These are phyloP conservation scores for Phytopythium vexans DNA, from an alignment of 352 stramenopile species.

Conservation along the genomic window DNA sequence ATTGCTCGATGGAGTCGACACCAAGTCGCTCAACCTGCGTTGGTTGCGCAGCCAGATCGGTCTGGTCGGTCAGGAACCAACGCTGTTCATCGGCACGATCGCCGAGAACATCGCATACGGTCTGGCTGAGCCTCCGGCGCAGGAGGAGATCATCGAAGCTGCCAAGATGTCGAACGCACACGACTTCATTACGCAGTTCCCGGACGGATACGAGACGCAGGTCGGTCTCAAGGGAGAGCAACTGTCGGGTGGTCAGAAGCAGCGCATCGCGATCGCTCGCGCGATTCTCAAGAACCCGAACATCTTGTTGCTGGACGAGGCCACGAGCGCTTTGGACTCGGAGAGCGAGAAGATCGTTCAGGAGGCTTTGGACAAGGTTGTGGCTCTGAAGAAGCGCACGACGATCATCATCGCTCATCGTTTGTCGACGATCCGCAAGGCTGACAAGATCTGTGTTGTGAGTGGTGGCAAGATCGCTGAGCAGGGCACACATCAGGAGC, in stretches of 20 bases:
- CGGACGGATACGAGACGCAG: conserved; percentile 89
- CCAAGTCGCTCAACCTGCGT: conserved; percentile 68
- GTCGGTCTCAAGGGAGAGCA: conserved; percentile 93
- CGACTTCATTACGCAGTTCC: conserved; percentile 90
- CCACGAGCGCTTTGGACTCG: conserved; percentile 82
- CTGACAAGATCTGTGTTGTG: conserved; percentile 94
- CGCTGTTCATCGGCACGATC: conserved; percentile 61
- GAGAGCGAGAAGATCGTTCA: conserved; percentile 86
- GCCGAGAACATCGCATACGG: conserved; percentile 57
- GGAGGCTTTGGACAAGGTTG: conserved; percentile 62
- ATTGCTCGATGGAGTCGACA: conserved; percentile 66
- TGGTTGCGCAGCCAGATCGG: conserved; percentile 61
- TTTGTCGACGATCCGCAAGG: conserved; percentile 92
- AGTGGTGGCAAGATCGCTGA: conserved; percentile 90
- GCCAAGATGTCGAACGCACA: conserved; percentile 91
- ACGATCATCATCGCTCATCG: conserved; percentile 94
- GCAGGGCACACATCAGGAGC: conserved; percentile 89
- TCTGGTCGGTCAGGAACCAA: conserved; percentile 55
- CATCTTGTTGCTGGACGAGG: conserved; percentile 90
- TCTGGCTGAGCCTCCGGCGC: conserved; percentile 26
- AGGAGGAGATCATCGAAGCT: conserved; percentile 78
- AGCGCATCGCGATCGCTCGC: conserved; percentile 90
- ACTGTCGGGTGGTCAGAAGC: conserved; percentile 62
- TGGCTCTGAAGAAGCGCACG: conserved; percentile 62
- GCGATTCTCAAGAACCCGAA: conserved; percentile 86